Percentiles rank a stretch among this genome's conserved stretches.
These are phyloP conservation scores for Spongospora subterranea DNA, from an alignment of 208 protist species.

Conservation along the genomic window DNA sequence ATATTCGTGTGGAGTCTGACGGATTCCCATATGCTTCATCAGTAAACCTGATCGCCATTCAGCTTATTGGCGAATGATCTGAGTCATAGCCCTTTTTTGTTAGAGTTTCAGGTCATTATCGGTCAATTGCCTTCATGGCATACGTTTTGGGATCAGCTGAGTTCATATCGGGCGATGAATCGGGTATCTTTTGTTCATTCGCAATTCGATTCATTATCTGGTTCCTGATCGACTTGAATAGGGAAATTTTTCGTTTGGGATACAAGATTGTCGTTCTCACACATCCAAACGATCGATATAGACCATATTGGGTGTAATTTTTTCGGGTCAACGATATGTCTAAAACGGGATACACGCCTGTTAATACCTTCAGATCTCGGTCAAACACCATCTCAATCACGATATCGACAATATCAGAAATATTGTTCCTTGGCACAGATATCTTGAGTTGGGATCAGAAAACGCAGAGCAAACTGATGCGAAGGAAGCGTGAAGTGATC, in stretches of 20 bases:
- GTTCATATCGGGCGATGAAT: conserved; percentile 10
- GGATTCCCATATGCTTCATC: not conserved
- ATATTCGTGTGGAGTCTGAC: conserved; percentile 28
- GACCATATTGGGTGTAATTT: not conserved
- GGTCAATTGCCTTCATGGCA: not conserved
- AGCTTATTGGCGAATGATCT: not conserved
- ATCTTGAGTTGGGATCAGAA: conserved; percentile 25
- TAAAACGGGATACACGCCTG: not conserved
- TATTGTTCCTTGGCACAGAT: not conserved
- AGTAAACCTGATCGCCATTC: not conserved
- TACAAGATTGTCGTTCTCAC: conserved; percentile 5
- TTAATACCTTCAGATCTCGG: conserved; percentile 7
- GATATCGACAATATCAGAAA: not conserved
- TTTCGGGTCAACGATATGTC: not conserved
- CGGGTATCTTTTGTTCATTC: too few relatives aligned
- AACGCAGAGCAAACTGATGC: not conserved
- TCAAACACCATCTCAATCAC: not conserved
- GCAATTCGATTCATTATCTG: not conserved
- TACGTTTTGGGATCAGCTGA: not conserved
- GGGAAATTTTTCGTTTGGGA: not conserved
- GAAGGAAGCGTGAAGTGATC: conserved; percentile 16
- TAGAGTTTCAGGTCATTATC: conserved; percentile 12
- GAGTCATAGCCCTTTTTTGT: not conserved
- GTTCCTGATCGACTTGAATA: not conserved
- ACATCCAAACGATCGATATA: not conserved